Base-by-base conservation (phyloP, 2,329 filamentous ascomycete genomes). In the Zymoseptoria passerinii region DNA sequence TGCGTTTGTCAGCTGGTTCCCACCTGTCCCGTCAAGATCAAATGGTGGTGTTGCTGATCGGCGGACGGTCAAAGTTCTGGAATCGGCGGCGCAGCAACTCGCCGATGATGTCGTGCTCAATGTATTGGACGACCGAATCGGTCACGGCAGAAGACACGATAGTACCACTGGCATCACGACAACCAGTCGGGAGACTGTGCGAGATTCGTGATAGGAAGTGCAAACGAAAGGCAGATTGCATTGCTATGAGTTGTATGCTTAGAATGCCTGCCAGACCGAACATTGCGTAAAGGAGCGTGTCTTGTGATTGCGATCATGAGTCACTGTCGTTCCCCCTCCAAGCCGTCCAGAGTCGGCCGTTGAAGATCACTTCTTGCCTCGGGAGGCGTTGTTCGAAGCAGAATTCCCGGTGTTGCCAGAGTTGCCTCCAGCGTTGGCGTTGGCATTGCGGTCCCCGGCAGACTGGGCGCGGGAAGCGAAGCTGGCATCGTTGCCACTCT, bases 361-460 rank as follows among this genome's bases (percentile, higher is more conserved):
- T 2, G 35, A 2, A n/a, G 13, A 2, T n/a, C 16, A 44, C 35
- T 44, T 44, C 35, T 44, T 44, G 4, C 35, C 35, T 1, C 35
- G 10, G 6, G 35, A n/a, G 4, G 35, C 35, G 6, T 44, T 44
- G 35, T 44, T 44, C 35, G 35, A 44, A 16, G 4, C 35, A 6
- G 35, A n/a, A 4, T 44, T 44, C 13, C 35, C 35, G 35, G 35
- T 16, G 35, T 55, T 55, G 27, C 51, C 48, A 6, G 52, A 52
- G 51, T 57, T 55, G n/a, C 55, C 53, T 50, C 50, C 52, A 44
- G 35, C 35, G 16, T 44, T 44, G 48, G 59, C 23, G 44, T 53
- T 64, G 9, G 50, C 58, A 48, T 71, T 49, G 66, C 67, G 58
- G 74, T 79, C 60, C 1, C 51, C 62, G 8, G 61, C 60, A 48